Percentiles rank a stretch among this genome's conserved stretches.
phyloP scores from a whole-genome alignment of 345 rosid species.

The Hibiscus syriacus region DNA sequence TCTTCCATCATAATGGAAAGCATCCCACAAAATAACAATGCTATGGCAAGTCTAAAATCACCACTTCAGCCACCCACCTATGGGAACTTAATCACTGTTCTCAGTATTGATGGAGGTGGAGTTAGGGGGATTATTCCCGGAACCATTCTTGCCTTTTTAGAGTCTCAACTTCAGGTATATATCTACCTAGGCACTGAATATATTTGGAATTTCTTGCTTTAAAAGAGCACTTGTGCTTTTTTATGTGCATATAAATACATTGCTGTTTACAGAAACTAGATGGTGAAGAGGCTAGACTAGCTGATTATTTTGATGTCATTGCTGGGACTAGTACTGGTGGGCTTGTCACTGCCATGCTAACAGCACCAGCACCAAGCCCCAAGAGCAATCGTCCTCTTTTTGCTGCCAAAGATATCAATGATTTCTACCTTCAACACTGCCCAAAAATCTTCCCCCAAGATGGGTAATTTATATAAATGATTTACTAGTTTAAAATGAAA shows the following conservation, averaged over 20 bases:
- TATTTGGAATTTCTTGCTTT: not conserved
- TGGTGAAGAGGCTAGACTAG: constrained; percentile 52
- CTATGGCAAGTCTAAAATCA: constrained; percentile 30
- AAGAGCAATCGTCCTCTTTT: not conserved
- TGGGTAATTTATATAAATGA: constrained; percentile 10
- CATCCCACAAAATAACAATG: not conserved
- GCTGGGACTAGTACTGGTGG: constrained; percentile 67
- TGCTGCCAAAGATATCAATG: constrained; percentile 9
- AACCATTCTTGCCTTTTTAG: constrained; percentile 50
- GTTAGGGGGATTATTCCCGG: constrained; percentile 66
- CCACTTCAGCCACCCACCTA: constrained; percentile 48
- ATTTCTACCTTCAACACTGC: constrained; percentile 30
- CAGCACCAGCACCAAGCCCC: constrained; percentile 38
- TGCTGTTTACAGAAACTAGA: constrained; percentile 42
- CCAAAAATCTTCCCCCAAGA: constrained; percentile 36
- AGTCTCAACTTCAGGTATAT: constrained; percentile 60
- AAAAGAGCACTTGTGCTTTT: no score
- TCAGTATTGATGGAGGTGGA: constrained; percentile 80
- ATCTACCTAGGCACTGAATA: not conserved
- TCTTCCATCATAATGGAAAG: not conserved
- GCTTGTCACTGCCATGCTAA: constrained; percentile 58
- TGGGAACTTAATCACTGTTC: constrained; percentile 51
- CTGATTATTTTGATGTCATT: constrained; percentile 62
- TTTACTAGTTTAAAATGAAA: not conserved
- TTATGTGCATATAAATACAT: not conserved